A percentile compares a stretch with the other conserved stretches of the same genome.
Evolutionary conservation across 2,329 filamentous ascomycete species (phyloP).

Genomic region (Aspergillus transmontanensis): DNA sequence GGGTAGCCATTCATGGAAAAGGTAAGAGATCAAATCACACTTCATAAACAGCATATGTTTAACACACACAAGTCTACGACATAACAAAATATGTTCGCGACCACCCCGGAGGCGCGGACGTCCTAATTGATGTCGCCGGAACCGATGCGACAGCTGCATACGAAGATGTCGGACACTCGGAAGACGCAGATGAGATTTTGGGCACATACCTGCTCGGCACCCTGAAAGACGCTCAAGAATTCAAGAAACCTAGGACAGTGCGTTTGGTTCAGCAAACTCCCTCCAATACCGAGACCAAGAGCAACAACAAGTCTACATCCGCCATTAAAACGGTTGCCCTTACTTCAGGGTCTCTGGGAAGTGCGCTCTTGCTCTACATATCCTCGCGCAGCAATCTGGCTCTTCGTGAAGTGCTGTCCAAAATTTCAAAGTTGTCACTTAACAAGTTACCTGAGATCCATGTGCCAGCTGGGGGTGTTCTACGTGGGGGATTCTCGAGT

Average conservation of each 20-base stretch:
- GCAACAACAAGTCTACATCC: neutral
- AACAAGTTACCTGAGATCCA: neutral
- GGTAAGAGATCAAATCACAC: slow-evolving; percentile 36
- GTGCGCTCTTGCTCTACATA: neutral
- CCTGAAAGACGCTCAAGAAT: slow-evolving; percentile 29
- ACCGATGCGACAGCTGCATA: slow-evolving; percentile 47
- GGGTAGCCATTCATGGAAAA: slow-evolving; percentile 60
- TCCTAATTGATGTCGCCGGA: slow-evolving; percentile 44
- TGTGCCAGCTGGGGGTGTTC: neutral
- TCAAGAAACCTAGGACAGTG: slow-evolving; percentile 19
- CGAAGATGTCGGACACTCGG: slow-evolving; percentile 49
- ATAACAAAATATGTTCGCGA: slow-evolving; percentile 60
- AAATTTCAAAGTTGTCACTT: neutral
- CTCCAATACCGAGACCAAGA: neutral
- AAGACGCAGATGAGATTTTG: slow-evolving; percentile 48
- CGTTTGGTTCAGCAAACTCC: slow-evolving; percentile 20
- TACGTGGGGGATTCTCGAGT: slow-evolving; percentile 19
- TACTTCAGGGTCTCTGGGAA: slow-evolving; percentile 2
- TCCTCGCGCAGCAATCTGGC: neutral
- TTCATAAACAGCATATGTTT: neutral
- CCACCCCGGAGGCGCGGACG: slow-evolving; percentile 54
- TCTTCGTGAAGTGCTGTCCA: neutral
- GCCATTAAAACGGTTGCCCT: slow-evolving; percentile 1
- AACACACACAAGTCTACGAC: slow-evolving; percentile 54
- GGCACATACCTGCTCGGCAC: slow-evolving; percentile 38